Evolutionary conservation across 176 grass and related monocot species (phyloP).

Genomic region (Tuctoria greenei): DNA sequence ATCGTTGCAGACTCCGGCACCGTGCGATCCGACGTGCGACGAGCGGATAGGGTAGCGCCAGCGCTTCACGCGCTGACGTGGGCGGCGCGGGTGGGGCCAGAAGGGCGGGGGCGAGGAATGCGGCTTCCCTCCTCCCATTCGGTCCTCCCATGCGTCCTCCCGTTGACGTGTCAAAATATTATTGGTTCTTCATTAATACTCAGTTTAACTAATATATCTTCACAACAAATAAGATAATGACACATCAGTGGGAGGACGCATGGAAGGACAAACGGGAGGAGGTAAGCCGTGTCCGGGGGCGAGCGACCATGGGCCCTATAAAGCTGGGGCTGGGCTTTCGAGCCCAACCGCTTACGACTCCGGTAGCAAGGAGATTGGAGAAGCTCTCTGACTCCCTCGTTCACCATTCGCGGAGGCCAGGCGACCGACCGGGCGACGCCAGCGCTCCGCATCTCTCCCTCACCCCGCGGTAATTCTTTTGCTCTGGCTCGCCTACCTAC

Average conservation of each 20-base stretch:
- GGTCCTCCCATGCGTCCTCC: too few relatives aligned
- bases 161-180: too few relatives aligned
- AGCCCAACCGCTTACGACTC: neutral
- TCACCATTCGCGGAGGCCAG: neutral
- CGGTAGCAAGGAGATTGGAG: neutral
- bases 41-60: constrained; percentile 24
- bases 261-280: too few relatives aligned
- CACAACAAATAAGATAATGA: too few relatives aligned
- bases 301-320: neutral
- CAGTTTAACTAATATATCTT: too few relatives aligned
- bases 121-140: too few relatives aligned
- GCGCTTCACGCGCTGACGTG: neutral
- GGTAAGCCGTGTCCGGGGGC: too few relatives aligned
- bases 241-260: too few relatives aligned
- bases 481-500: neutral
- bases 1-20: neutral
- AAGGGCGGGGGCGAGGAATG: neutral
- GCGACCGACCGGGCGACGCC: neutral
- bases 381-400: neutral
- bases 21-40: constrained; percentile 3
- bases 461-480: neutral
- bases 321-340: neutral
- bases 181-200: too few relatives aligned
- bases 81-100: neutral
- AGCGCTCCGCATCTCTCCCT: neutral